These are phyloP conservation scores for Suillus americanus DNA, from an alignment of 768 basidiomycete species.

Conservation along the genomic window DNA sequence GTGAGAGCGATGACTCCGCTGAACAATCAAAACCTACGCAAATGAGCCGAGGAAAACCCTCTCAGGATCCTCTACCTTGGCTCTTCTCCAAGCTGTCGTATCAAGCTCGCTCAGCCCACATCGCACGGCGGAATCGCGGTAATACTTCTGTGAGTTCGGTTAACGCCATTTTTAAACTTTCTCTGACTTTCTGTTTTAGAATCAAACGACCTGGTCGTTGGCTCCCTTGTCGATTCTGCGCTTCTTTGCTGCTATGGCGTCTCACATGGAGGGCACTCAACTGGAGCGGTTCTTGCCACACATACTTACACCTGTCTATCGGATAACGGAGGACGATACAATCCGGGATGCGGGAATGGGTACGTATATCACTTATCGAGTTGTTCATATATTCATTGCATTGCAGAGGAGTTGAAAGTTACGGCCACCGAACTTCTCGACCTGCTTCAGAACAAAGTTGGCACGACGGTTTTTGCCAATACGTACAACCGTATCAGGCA, in stretches of 20 bases:
- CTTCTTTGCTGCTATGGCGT: constrained; percentile 93
- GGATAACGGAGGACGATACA: constrained; percentile 84
- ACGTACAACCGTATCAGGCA: constrained; percentile 83
- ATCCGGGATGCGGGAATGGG: constrained; percentile 79
- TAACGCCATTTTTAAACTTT: constrained; percentile 1
- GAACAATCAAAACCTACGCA: background rate
- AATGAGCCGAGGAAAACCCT: background rate
- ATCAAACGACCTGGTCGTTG: constrained; percentile 77
- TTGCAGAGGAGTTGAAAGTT: constrained; percentile 77
- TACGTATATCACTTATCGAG: constrained; percentile 32
- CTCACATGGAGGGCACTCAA: constrained; percentile 56
- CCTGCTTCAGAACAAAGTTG: constrained; percentile 83
- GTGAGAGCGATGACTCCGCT: constrained; percentile 19
- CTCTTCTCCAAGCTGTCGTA: constrained; percentile 93
- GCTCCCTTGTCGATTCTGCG: constrained; percentile 79
- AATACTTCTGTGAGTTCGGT: constrained; percentile 41
- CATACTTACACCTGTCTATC: constrained; percentile 83
- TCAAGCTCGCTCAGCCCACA: constrained; percentile 75
- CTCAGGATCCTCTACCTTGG: constrained; percentile 73
- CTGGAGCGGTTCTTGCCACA: constrained; percentile 77
- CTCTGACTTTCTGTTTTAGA: constrained; percentile 4
- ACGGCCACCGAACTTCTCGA: constrained; percentile 83
- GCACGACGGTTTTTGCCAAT: constrained; percentile 77
- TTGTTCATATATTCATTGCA: background rate
- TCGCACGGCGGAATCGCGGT: constrained; percentile 60